Evolutionary conservation across 495 filamentous ascomycete genomes (phyloP).

Genomic region (Talaromyces adpressus): DNA sequence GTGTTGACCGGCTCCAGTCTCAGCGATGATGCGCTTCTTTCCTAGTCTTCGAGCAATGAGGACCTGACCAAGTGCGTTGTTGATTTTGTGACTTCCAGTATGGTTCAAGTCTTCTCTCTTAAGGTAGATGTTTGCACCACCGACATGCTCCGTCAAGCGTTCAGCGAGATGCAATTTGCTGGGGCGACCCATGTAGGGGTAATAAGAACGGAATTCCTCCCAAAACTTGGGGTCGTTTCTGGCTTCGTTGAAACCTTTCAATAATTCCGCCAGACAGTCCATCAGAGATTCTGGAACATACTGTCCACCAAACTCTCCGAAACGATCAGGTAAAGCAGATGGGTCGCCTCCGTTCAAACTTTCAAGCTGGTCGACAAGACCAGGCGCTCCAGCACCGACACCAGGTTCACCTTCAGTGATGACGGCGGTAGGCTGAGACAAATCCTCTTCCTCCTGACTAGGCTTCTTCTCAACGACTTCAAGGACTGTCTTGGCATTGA

Average conservation of each 20-base stretch:
- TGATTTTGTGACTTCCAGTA: conserved; percentile 88
- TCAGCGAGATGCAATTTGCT: conserved; percentile 85
- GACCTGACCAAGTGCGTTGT: conserved; percentile 88
- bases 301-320: conserved; percentile 97
- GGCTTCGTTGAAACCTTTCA: conserved; percentile 81
- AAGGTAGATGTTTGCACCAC: conserved; percentile 90
- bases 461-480: conserved; percentile 53
- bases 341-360: conserved; percentile 56
- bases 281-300: conserved; percentile 97
- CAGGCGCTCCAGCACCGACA: conserved; percentile 36
- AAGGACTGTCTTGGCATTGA: conserved; percentile 33
- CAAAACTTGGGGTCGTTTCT: conserved; percentile 86
- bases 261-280: conserved; percentile 89
- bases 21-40: conserved; percentile 91
- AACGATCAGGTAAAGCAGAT: conserved; percentile 66
- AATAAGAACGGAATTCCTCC: conserved; percentile 95
- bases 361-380: conserved; percentile 64
- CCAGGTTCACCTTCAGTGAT: conserved; percentile 54
- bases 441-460: conserved; percentile 6
- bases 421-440: conserved; percentile 41
- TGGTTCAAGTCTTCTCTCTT: conserved; percentile 94
- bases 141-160: conserved; percentile 78
- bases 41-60: conserved; percentile 74
- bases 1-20: conserved; percentile 95
- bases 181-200: conserved; percentile 95